Conservation (phyloP, 768 basidiomycete genomes). For the Leccinum variicolor region DNA sequence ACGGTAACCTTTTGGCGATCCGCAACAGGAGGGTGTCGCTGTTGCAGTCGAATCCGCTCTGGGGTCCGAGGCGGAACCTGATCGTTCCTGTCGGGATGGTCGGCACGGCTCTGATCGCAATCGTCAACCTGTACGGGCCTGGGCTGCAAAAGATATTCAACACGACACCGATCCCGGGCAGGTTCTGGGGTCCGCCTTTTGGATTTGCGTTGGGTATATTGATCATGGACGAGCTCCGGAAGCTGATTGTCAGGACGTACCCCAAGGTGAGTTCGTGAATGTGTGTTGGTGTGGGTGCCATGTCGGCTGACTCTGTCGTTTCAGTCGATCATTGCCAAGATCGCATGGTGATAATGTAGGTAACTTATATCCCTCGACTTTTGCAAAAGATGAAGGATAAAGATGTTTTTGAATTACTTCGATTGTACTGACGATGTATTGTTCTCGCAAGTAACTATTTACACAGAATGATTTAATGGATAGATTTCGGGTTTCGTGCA, state of each 20-base stretch:
- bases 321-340: not conserved
- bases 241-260: slow-evolving; percentile 42
- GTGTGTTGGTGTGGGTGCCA: not conserved
- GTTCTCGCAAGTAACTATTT: no score
- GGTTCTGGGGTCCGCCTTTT: slow-evolving; percentile 45
- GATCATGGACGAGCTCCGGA: slow-evolving; percentile 43
- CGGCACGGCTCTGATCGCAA: slow-evolving; percentile 29
- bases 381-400: not conserved
- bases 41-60: slow-evolving; percentile 26
- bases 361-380: no score
- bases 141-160: slow-evolving; percentile 22
- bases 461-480: not conserved
- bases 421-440: not conserved
- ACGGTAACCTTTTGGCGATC: slow-evolving; percentile 21
- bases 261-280: slow-evolving; percentile 33
- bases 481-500: not conserved
- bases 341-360: not conserved
- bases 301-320: not conserved
- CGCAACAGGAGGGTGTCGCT: slow-evolving; percentile 31
- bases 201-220: slow-evolving; percentile 41
- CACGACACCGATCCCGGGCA: slow-evolving; percentile 40
- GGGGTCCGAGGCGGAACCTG: slow-evolving; percentile 38
- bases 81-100: slow-evolving; percentile 32
- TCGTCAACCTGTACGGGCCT: slow-evolving; percentile 35
- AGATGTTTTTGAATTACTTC: not conserved